These are phyloP conservation scores for Epichloe brachyelytri DNA, from an alignment of 2,329 filamentous ascomycete species.

Conservation along the genomic window DNA sequence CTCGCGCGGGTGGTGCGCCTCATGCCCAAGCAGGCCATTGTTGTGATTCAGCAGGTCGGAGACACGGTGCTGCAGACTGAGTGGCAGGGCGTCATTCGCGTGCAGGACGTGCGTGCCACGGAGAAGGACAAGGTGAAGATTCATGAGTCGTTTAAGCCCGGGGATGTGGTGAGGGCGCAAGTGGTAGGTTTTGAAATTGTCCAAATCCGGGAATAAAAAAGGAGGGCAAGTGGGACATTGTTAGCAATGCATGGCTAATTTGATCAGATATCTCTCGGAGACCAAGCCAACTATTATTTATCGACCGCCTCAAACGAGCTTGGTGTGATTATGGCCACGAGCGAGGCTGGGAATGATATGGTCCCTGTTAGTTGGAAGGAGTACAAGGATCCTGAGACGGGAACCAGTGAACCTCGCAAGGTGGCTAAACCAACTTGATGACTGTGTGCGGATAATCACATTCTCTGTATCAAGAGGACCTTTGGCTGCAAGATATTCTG, in stretches of 20 bases:
- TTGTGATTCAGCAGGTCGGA: constrained; percentile 75
- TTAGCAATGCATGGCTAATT: not conserved
- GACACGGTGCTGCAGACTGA: constrained; percentile 60
- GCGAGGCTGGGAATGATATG: constrained; percentile 81
- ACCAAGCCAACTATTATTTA: constrained; percentile 93
- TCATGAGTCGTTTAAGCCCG: constrained; percentile 80
- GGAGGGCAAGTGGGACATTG: not conserved
- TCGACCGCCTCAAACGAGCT: constrained; percentile 83
- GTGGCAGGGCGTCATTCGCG: constrained; percentile 74
- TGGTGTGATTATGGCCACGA: constrained; percentile 86
- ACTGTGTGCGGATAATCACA: too few species aligned
- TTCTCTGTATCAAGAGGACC: too few species aligned
- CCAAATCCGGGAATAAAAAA: not conserved
- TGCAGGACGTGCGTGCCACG: constrained; percentile 85
- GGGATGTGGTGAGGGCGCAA: constrained; percentile 77
- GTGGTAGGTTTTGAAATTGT: constrained; percentile 44
- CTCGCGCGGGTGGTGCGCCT: constrained; percentile 79
- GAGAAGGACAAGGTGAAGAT: constrained; percentile 94
- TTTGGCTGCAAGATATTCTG: too few species aligned
- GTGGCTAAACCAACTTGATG: constrained; percentile 81
- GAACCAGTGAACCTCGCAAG: constrained; percentile 67
- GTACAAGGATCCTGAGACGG: constrained; percentile 73
- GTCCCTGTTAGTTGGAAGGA: constrained; percentile 92
- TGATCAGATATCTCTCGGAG: constrained; percentile 69
- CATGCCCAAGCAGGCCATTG: constrained; percentile 69